Evolutionary conservation across 345 rosid species (phyloP).

Genomic region (Populus pruinosa): DNA sequence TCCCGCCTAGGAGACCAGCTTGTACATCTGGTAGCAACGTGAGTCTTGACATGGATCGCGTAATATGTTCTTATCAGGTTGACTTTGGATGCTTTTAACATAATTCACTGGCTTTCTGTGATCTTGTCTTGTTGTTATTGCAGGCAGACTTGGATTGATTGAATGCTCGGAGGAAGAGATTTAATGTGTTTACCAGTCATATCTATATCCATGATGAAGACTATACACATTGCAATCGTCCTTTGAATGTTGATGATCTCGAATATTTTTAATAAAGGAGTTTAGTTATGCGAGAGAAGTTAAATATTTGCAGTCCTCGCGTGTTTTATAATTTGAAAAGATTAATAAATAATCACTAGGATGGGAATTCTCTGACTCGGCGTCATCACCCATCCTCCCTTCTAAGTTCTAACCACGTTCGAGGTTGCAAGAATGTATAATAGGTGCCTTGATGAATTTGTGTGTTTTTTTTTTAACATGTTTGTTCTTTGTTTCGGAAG

Average conservation of each 20-base stretch:
- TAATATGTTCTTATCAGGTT: neutral
- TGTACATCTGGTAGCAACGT: slow-evolving; percentile 47
- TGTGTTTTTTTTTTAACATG: too few relatives aligned
- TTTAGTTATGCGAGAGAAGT: neutral
- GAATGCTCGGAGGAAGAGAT: neutral
- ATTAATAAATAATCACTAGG: too few relatives aligned
- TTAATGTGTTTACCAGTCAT: neutral
- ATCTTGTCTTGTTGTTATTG: neutral
- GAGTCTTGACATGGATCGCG: neutral
- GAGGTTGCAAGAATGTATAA: too few relatives aligned
- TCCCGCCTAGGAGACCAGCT: slow-evolving; percentile 68
- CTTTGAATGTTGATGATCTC: neutral
- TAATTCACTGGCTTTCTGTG: neutral
- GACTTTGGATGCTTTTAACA: neutral
- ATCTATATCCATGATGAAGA: neutral
- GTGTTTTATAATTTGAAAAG: too few relatives aligned
- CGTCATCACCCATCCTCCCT: too few relatives aligned
- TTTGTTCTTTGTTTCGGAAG: too few relatives aligned
- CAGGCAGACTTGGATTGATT: neutral
- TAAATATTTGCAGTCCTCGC: neutral
- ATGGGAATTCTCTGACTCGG: too few relatives aligned
- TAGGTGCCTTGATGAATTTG: too few relatives aligned
- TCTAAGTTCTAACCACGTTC: too few relatives aligned
- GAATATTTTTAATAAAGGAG: neutral
- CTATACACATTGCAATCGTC: too few relatives aligned